Evolutionary conservation across 345 rosid genomes (phyloP), one percentile per base, ranked within the genome.

Genomic region (Euphorbia pulcherrima): DNA sequence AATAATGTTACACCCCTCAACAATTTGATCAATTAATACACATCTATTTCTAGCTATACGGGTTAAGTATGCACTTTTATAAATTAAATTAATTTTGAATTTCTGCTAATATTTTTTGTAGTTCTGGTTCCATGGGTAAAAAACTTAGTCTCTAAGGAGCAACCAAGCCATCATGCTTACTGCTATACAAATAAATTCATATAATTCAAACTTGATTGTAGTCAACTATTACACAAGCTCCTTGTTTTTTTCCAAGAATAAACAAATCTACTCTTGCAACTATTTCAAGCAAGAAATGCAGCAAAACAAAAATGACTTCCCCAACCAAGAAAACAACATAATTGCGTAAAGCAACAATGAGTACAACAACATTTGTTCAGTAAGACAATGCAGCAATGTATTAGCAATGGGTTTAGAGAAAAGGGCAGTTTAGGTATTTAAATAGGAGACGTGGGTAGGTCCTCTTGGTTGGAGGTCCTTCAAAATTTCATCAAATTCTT

Each of bases 311-410:
- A 28, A n/a, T 21, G 21, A 26, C 68, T 20, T 28, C 52, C n/a
- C 46, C 8, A 6, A 44, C 16, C n/a, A n/a, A 44, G 16, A 1
- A 12, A 44, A 44, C 50, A 14, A 6, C 50, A 44, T 44, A 14
- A 12, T 44, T 11, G 50, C 29, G 33, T 39, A 68, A 41, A 70
- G 24, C 47, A 33, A 51, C 54, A n/a, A n/a, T 13, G 21, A 37
- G 54, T 13, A 41, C 52, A 33, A 33, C 37, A 33, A 33, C 37
- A 33, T 33, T 2, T 33, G 3, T 33, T 33, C 4, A 33, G 54
- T 29, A 44, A 69, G 46, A 27, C 21, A 23, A 51, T 20, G n/a
- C 71, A 57, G 33, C 39, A 68, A n/a, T n/a, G n/a, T n/a, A n/a
- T n/a, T n/a, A n/a, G n/a, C n/a, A n/a, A n/a, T n/a, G n/a, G n/a